phyloP scores from a whole-genome alignment of 768 basidiomycete species.

The Roridomyces roridus region DNA sequence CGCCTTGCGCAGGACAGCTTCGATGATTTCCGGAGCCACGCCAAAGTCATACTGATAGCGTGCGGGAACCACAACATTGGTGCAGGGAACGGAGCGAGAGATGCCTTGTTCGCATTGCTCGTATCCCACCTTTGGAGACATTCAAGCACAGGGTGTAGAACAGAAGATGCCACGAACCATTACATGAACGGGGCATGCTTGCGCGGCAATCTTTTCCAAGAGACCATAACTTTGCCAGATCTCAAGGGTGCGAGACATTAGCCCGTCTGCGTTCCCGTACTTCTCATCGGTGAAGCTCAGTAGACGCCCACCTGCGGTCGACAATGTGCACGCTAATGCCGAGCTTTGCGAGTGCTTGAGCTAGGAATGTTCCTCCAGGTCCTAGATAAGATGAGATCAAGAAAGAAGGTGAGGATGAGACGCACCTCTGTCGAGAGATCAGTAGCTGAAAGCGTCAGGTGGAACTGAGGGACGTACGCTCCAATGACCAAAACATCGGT shows the following conservation, averaged over 20 bases:
- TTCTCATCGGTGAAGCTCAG: background rate
- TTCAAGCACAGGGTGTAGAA: background rate
- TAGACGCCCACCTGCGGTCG: conserved; percentile 44
- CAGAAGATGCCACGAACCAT: background rate
- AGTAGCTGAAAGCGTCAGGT: too few relatives aligned
- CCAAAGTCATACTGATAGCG: conserved; percentile 5
- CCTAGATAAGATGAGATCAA: conserved; percentile 27
- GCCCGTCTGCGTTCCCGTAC: conserved; percentile 10
- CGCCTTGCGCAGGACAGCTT: background rate
- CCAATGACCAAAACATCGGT: conserved; percentile 7
- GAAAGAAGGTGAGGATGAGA: too few relatives aligned
- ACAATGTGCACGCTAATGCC: conserved; percentile 51
- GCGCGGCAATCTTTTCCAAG: background rate
- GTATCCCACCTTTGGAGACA: background rate
- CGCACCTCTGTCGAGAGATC: too few relatives aligned
- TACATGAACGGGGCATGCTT: conserved; percentile 4
- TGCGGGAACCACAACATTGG: conserved; percentile 6
- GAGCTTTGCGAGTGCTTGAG: conserved; percentile 46
- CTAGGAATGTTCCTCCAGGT: conserved; percentile 50
- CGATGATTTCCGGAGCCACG: conserved; percentile 7
- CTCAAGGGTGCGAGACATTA: conserved; percentile 12
- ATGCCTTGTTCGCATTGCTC: background rate
- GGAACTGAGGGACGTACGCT: background rate
- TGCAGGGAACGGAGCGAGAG: background rate
- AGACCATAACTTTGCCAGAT: conserved; percentile 14